Percentiles rank a stretch among this genome's conserved stretches.
These are phyloP conservation scores for Tilletiopsis washingtonensis DNA, from an alignment of 1,284 basidiomycete genomes.

Conservation along the genomic window DNA sequence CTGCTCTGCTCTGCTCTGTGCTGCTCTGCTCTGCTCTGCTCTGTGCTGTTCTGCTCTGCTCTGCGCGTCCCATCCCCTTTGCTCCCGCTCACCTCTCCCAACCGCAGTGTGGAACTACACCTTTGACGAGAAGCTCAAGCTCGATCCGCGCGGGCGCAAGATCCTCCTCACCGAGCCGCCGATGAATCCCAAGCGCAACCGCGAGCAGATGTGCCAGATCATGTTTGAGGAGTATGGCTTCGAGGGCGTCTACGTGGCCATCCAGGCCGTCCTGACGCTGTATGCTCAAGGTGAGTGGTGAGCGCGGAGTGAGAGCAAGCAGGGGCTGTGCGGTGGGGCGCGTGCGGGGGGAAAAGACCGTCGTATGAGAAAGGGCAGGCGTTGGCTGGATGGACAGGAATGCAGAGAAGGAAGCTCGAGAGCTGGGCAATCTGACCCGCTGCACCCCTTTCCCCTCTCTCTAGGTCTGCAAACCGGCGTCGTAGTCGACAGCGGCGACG, in stretches of 20 bases:
- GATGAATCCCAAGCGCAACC: constrained; percentile 93
- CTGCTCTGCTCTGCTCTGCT: too few relatives aligned
- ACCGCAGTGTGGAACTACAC: constrained; percentile 87
- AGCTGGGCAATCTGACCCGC: too few relatives aligned
- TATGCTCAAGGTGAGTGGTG: constrained; percentile 93
- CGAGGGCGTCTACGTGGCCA: constrained; percentile 90
- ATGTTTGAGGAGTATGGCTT: constrained; percentile 99
- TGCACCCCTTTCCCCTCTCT: too few relatives aligned
- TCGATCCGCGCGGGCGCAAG: constrained; percentile 81
- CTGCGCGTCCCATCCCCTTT: background rate
- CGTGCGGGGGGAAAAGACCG: too few relatives aligned
- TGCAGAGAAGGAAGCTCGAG: too few relatives aligned
- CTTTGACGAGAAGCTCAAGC: constrained; percentile 85
- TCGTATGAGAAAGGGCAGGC: too few relatives aligned
- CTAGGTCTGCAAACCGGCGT: constrained; percentile 94
- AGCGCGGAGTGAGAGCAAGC: background rate
- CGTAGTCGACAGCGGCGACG: constrained; percentile 97
- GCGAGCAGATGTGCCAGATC: constrained; percentile 89
- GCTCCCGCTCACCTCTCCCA: background rate
- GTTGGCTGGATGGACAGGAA: too few relatives aligned
- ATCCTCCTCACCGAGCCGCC: constrained; percentile 96
- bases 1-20: background rate
- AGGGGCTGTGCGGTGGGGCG: too few relatives aligned
- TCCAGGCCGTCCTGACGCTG: constrained; percentile 94
- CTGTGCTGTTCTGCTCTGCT: too few relatives aligned